Evolutionary conservation across 2,329 filamentous ascomycete genomes (phyloP).

Genomic region (Claviceps digitariae): DNA sequence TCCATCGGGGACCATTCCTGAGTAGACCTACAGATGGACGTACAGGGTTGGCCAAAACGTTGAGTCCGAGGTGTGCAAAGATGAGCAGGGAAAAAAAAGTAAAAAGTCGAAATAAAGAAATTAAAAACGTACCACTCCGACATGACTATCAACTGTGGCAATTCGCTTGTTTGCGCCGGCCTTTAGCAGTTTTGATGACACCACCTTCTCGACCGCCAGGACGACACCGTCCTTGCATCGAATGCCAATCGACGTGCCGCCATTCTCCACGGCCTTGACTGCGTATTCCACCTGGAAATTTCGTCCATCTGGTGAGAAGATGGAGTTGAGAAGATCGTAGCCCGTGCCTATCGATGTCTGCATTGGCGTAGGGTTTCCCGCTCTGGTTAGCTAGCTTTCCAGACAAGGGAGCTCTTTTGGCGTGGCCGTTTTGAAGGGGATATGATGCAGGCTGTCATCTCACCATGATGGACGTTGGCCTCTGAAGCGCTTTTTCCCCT

Average conservation of each 20-base stretch:
- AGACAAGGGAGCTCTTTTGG: background rate
- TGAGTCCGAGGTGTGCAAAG: background rate
- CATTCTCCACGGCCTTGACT: constrained; percentile 96
- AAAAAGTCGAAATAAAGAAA: background rate
- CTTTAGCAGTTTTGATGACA: constrained; percentile 91
- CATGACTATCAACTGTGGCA: constrained; percentile 82
- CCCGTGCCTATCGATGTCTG: constrained; percentile 99
- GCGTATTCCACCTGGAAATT: constrained; percentile 99
- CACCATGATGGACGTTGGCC: constrained; percentile 10
- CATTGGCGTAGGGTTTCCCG: background rate
- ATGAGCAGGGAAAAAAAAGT: background rate
- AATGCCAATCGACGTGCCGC: constrained; percentile 90
- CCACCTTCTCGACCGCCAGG: constrained; percentile 90
- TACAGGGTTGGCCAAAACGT: background rate
- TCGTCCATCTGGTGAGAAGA: constrained; percentile 96
- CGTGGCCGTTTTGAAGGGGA: constrained; percentile 1
- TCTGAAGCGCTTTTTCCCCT: background rate
- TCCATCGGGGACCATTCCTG: constrained; percentile 87
- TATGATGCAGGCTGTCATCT: constrained; percentile 1
- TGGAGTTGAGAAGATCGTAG: constrained; percentile 98
- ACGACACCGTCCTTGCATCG: constrained; percentile 95
- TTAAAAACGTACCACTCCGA: constrained; percentile 63
- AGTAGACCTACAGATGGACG: constrained; percentile 58
- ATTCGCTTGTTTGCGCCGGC: constrained; percentile 94
- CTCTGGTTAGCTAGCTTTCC: constrained; percentile 4